Evolutionary conservation across 148 eudicot genomes (phyloP).

Genomic region (Rhododendron kiyosumense): DNA sequence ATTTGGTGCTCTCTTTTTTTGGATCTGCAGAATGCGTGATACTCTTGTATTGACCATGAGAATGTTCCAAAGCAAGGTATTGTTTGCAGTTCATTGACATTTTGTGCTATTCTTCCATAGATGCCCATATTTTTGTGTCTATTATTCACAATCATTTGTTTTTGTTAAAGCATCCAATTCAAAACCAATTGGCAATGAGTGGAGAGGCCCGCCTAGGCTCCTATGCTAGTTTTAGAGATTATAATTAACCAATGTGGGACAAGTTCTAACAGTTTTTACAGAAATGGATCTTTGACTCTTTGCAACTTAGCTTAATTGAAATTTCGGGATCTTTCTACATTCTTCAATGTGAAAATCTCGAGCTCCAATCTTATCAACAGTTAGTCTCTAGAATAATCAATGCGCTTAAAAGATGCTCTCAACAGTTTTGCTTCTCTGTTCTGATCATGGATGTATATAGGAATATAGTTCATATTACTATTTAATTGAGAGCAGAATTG

Average conservation of each 20-base stretch:
- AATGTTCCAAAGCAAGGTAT: slow-evolving; percentile 87
- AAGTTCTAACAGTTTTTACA: not conserved
- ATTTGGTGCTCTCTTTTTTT: slow-evolving; percentile 4
- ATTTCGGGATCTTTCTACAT: not conserved
- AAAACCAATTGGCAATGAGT: not conserved
- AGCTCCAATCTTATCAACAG: not conserved
- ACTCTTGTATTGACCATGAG: slow-evolving; percentile 83
- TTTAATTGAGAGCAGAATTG: not conserved
- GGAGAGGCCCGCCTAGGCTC: not conserved
- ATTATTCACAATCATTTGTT: not conserved
- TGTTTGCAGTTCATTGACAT: slow-evolving; percentile 7
- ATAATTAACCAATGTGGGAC: not conserved
- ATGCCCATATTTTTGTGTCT: not conserved
- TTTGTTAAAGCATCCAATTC: too few species aligned
- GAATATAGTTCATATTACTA: not conserved
- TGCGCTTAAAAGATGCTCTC: not conserved
- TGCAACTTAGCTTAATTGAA: not conserved
- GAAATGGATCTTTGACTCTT: not conserved
- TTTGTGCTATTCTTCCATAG: not conserved
- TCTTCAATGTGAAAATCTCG: not conserved
- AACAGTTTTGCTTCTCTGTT: not conserved
- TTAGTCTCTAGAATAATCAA: not conserved
- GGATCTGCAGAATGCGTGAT: slow-evolving; percentile 67
- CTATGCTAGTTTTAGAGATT: not conserved
- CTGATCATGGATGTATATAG: not conserved